Percentiles rank a stretch among this genome's conserved stretches.
These are phyloP conservation scores for Suillus weaverae DNA, from an alignment of 768 basidiomycete genomes.

Conservation along the genomic window DNA sequence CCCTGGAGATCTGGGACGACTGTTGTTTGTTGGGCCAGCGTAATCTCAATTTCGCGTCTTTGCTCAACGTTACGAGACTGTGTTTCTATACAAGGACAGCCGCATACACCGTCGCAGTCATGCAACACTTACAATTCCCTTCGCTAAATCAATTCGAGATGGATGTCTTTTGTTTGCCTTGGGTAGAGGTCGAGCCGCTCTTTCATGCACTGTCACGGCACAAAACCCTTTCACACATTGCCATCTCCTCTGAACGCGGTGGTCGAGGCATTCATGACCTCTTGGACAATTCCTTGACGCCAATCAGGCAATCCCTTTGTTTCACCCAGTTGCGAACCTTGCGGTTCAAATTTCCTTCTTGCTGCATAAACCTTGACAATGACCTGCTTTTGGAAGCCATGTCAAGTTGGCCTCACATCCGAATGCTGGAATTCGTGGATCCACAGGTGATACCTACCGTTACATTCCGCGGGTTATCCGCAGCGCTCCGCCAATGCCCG, in stretches of 20 bases:
- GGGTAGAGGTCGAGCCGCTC: not conserved
- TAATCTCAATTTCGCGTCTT: not conserved
- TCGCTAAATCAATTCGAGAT: not conserved
- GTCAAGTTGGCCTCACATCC: slow-evolving; percentile 1
- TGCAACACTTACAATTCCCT: not conserved
- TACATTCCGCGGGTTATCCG: not conserved
- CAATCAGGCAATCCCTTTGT: not conserved
- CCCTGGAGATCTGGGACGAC: not conserved
- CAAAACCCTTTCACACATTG: not conserved
- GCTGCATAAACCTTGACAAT: not conserved
- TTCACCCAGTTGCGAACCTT: not conserved
- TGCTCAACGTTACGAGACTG: not conserved
- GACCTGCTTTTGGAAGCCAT: not conserved
- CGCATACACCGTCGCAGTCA: not conserved
- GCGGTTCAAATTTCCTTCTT: not conserved
- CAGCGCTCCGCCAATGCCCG: not conserved
- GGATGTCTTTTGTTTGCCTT: not conserved
- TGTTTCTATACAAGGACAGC: not conserved
- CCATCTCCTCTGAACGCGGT: not conserved
- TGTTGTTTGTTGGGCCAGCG: not conserved
- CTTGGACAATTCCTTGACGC: not conserved
- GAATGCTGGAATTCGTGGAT: not conserved
- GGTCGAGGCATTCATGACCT: not conserved
- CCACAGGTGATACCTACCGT: not conserved
- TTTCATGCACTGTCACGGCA: not conserved